Percentiles rank a stretch among this genome's conserved stretches.
These are phyloP conservation scores for Oxyria digyna DNA, from an alignment of 148 eudicot genomes.

Conservation along the genomic window DNA sequence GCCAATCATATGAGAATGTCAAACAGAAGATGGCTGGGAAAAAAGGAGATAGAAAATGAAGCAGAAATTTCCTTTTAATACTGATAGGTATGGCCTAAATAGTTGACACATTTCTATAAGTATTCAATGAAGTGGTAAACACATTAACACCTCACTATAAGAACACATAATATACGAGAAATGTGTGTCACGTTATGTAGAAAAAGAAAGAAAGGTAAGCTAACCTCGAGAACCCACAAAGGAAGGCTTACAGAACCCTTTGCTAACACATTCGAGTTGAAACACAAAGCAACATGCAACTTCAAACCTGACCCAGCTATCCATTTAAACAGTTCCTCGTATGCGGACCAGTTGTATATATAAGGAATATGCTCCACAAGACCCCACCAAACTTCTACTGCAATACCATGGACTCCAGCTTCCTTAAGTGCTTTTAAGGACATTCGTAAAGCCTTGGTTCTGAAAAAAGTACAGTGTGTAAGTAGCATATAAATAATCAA, in stretches of 20 bases:
- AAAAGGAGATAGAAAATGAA: background rate
- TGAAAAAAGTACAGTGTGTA: slow-evolving; percentile 16
- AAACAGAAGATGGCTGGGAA: background rate
- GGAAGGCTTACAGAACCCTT: slow-evolving; percentile 41
- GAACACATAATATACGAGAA: background rate
- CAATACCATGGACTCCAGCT: slow-evolving; percentile 62
- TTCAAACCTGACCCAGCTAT: slow-evolving; percentile 42
- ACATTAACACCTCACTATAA: background rate
- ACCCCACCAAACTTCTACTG: slow-evolving; percentile 77
- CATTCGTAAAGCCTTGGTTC: slow-evolving; percentile 45
- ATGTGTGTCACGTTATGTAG: background rate
- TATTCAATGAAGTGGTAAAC: background rate
- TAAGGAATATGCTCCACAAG: slow-evolving; percentile 43
- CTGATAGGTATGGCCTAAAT: background rate
- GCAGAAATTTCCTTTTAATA: background rate
- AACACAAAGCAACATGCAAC: slow-evolving; percentile 52
- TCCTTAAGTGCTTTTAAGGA: slow-evolving; percentile 55
- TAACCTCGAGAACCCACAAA: slow-evolving; percentile 45
- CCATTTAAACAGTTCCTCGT: slow-evolving; percentile 42
- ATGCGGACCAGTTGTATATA: slow-evolving; percentile 48
- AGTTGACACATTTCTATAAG: background rate
- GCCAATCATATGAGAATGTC: background rate
- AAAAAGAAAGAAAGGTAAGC: background rate
- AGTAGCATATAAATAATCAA: background rate
- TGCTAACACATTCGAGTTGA: slow-evolving; percentile 40